Conservation (phyloP, 306 rosid species). For the Castanea sativa region DNA sequence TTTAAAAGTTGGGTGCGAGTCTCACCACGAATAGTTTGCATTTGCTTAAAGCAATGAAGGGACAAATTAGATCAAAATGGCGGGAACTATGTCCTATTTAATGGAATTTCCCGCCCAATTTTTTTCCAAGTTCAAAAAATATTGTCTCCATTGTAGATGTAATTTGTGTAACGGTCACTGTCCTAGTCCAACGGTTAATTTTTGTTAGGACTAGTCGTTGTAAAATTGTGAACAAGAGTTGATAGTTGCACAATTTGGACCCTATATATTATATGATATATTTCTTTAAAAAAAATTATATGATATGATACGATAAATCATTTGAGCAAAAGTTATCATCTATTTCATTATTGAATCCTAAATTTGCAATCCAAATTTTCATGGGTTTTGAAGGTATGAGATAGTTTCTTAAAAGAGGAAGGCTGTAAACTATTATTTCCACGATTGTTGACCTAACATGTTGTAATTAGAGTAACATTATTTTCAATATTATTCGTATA, state of each 20-base stretch:
- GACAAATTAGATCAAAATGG: slow-evolving; percentile 27
- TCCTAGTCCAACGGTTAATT: background rate
- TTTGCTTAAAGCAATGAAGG: too few relatives aligned
- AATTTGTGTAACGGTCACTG: slow-evolving; percentile 10
- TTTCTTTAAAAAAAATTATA: too few relatives aligned
- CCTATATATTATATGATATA: background rate
- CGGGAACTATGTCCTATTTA: slow-evolving; percentile 37
- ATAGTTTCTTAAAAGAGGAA: too few relatives aligned
- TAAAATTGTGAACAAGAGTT: background rate
- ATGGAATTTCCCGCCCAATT: slow-evolving; percentile 19
- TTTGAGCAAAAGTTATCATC: background rate
- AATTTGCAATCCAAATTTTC: background rate
- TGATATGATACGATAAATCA: background rate
- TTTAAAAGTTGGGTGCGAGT: too few relatives aligned
- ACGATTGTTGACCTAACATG: too few relatives aligned
- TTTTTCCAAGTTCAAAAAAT: slow-evolving; percentile 1
- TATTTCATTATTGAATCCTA: background rate
- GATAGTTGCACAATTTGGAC: background rate
- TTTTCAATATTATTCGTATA: too few relatives aligned
- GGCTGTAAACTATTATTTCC: too few relatives aligned
- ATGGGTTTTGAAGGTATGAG: background rate
- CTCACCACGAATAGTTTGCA: background rate
- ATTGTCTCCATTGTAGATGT: background rate
- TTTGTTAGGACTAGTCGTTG: background rate
- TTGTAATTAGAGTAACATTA: too few relatives aligned